Evolutionary conservation across 148 eudicot species (phyloP).

Genomic region (Silene latifolia): DNA sequence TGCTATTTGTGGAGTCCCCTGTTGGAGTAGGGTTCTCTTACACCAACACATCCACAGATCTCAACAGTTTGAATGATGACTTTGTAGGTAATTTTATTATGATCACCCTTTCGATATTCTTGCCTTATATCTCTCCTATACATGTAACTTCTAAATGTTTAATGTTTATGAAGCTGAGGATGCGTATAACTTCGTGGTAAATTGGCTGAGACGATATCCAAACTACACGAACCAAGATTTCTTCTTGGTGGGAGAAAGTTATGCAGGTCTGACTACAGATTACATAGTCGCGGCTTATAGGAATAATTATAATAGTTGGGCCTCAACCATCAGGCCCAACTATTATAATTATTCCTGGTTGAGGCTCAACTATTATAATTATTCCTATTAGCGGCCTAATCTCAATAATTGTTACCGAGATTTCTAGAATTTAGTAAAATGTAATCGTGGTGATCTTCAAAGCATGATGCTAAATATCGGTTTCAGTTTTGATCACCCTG

Average conservation of each 20-base stretch:
- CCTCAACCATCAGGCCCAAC: too few relatives aligned
- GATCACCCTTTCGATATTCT: background rate
- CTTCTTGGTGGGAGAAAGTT: constrained; percentile 70
- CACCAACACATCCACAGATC: constrained; percentile 62
- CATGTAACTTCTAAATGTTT: background rate
- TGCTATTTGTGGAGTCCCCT: constrained; percentile 66
- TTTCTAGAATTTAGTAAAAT: background rate
- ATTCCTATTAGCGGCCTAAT: background rate
- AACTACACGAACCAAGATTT: constrained; percentile 45
- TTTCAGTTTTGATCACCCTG: too few relatives aligned
- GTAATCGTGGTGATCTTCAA: too few relatives aligned
- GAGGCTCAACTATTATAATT: too few relatives aligned
- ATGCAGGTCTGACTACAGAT: constrained; percentile 72
- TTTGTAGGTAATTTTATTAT: constrained; percentile 43
- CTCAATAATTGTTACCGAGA: background rate
- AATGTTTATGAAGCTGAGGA: constrained; percentile 44
- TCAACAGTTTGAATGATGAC: constrained; percentile 39
- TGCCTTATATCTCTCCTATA: background rate
- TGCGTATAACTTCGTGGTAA: constrained; percentile 55
- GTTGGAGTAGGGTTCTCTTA: constrained; percentile 75
- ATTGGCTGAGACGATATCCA: constrained; percentile 55
- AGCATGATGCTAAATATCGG: too few relatives aligned
- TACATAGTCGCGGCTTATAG: too few relatives aligned
- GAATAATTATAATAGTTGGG: too few relatives aligned
- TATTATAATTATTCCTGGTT: too few relatives aligned